phyloP scores from a whole-genome alignment of 768 basidiomycete species.

The Tricholoma sp. region DNA sequence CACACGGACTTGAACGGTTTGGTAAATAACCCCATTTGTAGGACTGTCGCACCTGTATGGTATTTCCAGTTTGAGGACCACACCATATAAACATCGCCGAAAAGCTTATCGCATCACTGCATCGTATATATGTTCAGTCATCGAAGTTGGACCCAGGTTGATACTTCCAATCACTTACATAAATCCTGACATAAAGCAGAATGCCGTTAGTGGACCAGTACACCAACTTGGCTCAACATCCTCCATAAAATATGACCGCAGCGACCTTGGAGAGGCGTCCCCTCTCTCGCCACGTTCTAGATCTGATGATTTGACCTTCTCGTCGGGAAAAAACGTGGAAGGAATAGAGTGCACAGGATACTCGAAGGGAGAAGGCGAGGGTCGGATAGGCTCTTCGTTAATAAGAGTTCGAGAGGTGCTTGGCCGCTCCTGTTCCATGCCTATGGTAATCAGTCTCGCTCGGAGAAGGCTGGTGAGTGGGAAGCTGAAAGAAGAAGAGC shows the following conservation, averaged over 20 bases:
- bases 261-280: slow-evolving; percentile 13
- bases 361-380: not conserved
- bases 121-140: not conserved
- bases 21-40: not conserved
- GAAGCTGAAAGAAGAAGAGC: not conserved
- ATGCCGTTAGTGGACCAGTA: slow-evolving; percentile 51
- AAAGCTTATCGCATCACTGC: slow-evolving; percentile 67
- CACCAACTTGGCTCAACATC: slow-evolving; percentile 50
- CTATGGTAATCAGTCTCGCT: not conserved
- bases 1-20: not conserved
- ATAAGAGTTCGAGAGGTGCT: not conserved
- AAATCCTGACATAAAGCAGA: slow-evolving; percentile 78
- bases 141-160: not conserved
- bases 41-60: slow-evolving; percentile 47
- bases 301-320: not conserved
- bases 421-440: not conserved
- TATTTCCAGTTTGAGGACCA: slow-evolving; percentile 81
- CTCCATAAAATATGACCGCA: slow-evolving; percentile 30
- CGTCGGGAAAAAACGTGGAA: not conserved
- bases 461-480: not conserved
- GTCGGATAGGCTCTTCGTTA: not conserved
- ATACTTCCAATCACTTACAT: slow-evolving; percentile 42
- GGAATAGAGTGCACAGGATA: not conserved
- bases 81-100: slow-evolving; percentile 81
- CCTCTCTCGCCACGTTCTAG: not conserved